Evolutionary conservation across 805 yeast genomes (phyloP).

Genomic region (Jamesozyma lodderae): DNA sequence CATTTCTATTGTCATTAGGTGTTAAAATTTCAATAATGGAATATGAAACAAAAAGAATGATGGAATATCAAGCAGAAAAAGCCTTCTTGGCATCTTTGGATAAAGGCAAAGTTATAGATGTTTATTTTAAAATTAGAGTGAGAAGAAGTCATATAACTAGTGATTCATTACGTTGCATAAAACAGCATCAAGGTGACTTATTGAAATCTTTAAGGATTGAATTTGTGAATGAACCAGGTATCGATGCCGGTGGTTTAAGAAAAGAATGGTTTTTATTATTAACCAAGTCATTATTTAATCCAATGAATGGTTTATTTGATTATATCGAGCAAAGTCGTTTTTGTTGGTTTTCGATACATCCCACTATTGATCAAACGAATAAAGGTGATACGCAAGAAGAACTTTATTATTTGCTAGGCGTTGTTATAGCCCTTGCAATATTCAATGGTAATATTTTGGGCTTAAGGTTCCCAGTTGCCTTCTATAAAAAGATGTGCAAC

Average conservation of each 20-base stretch:
- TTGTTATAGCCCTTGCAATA: constrained; percentile 80
- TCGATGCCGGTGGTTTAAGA: constrained; percentile 90
- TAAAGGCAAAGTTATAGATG: constrained; percentile 50
- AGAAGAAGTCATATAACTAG: constrained; percentile 57
- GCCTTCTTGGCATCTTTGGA: constrained; percentile 74
- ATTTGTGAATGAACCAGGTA: constrained; percentile 81
- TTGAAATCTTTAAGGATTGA: constrained; percentile 71
- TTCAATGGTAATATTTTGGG: constrained; percentile 85
- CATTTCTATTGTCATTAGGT: constrained; percentile 74
- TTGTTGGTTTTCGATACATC: constrained; percentile 63
- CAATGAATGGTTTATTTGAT: constrained; percentile 56
- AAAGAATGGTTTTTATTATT: constrained; percentile 89
- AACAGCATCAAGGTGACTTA: constrained; percentile 47
- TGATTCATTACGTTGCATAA: constrained; percentile 64
- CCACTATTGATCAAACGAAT: constrained; percentile 28
- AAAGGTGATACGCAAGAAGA: constrained; percentile 30
- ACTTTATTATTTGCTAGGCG: constrained; percentile 71
- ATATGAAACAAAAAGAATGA: constrained; percentile 67
- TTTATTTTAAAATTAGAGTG: constrained; percentile 59
- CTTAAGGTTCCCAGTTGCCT: constrained; percentile 61
- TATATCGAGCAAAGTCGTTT: constrained; percentile 59
- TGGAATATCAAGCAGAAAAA: constrained; percentile 84
- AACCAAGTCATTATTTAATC: constrained; percentile 59
- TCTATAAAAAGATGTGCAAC: constrained; percentile 65
- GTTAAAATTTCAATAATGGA: constrained; percentile 73